A percentile compares a stretch with the other conserved stretches of the same genome.
Evolutionary conservation across 2,329 filamentous ascomycete species (phyloP).

Genomic region (Saccharata proteae): DNA sequence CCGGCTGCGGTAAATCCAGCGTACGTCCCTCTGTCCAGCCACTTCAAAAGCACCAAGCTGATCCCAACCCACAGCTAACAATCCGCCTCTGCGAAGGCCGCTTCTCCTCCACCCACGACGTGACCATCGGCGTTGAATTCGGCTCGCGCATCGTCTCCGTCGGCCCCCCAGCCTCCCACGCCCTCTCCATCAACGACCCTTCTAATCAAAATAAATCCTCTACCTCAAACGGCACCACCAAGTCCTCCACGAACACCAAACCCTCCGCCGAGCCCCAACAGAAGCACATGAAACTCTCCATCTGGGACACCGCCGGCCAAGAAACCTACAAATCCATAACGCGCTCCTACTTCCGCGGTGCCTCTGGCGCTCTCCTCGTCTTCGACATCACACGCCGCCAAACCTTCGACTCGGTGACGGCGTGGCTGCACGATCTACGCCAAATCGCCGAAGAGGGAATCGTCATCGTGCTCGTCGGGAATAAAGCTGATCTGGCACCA

Average conservation of each 20-base stretch:
- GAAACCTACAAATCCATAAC: slow-evolving; percentile 97
- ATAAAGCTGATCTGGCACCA: slow-evolving; percentile 73
- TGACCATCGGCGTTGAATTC: slow-evolving; percentile 95
- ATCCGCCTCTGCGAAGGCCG: slow-evolving; percentile 94
- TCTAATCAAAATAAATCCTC: slow-evolving; percentile 10
- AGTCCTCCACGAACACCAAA: slow-evolving; percentile 6
- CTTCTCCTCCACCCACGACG: slow-evolving; percentile 89
- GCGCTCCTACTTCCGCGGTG: slow-evolving; percentile 81
- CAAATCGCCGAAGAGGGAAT: slow-evolving; percentile 95
- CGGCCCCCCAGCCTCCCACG: slow-evolving; percentile 61
- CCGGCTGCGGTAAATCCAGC: slow-evolving; percentile 85
- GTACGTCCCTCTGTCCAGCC: slow-evolving; percentile 26
- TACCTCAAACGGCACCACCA: slow-evolving; percentile 11
- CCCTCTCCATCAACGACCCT: slow-evolving; percentile 43
- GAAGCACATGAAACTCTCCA: slow-evolving; percentile 81
- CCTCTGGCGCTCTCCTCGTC: slow-evolving; percentile 67
- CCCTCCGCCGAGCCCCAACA: slow-evolving; percentile 26
- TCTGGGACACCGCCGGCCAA: slow-evolving; percentile 95
- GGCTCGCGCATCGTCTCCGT: slow-evolving; percentile 87
- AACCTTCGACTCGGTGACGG: slow-evolving; percentile 78
- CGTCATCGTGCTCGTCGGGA: slow-evolving; percentile 86
- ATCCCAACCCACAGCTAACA: slow-evolving; percentile 47
- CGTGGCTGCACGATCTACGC: slow-evolving; percentile 87
- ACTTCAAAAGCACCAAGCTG: slow-evolving; percentile 2
- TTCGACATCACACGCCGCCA: slow-evolving; percentile 83